Evolutionary conservation across 345 rosid species (phyloP), one percentile per base, ranked within the genome.

Genomic region (Populus alba): DNA sequence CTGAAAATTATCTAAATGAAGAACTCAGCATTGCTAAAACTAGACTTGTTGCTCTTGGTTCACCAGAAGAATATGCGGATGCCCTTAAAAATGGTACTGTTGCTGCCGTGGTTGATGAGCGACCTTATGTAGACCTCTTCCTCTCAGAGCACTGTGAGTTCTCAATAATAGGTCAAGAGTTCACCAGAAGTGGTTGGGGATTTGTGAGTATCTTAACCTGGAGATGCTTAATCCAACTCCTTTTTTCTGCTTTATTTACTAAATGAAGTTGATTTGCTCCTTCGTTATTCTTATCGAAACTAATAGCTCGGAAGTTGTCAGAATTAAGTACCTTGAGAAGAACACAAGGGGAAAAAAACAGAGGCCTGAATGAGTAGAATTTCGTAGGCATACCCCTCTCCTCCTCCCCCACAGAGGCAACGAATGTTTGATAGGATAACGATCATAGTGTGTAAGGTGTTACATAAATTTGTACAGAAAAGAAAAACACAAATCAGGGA

Each of bases 161-260:
- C 81, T 90, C 95, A 31, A 79, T 91, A 68, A 85, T 91, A 88
- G 98, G 97, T 59, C 89, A 87, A 74, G 94, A 85, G 87, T 95
- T 95, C 85, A 92, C 97, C 61, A 91, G 87, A 80, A 81, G 91
- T 16, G 95, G 93, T 25, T 91, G 97, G 98, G 98, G 98, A 69
- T 95, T 92, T 85, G 98, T 95, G 66, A 95, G 98, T 91, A 83
- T 77, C 83, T 68, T 43, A 66, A 39, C 35, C 71, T 76, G 29
- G 17, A 29, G 38, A 3, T 61, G 17, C 41, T 63, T 25, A 72
- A 22, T 67, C 63, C 43, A 70, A 33, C 2, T 66, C 22, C 45
- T 74, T n/a, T 29, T 80, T 41, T 35, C 15, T 73, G 2, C 67
- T 25, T 55, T 31, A 35, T 67, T 66, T 65, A 13, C 16, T 63